A percentile compares a stretch with the other conserved stretches of the same genome.
Evolutionary conservation across 495 filamentous ascomycete genomes (phyloP).

Genomic region (Platismatia glauca): DNA sequence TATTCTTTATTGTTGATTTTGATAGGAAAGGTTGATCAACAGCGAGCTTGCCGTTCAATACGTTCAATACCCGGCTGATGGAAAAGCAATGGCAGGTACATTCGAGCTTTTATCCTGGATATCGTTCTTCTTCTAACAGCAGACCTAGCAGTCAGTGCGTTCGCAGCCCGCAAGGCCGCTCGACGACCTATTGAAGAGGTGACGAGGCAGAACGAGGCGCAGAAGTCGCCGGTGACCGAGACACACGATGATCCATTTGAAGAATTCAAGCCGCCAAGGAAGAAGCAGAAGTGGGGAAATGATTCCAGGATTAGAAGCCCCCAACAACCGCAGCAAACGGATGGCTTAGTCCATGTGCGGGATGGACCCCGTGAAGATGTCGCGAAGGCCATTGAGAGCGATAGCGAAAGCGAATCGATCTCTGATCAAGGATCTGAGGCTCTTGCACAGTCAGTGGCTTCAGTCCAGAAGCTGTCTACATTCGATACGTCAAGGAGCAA

Average conservation of each 20-base stretch:
- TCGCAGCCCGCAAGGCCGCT: conserved; percentile 15
- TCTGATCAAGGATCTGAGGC: not conserved
- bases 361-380: not conserved
- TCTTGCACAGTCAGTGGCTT: not conserved
- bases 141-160: conserved; percentile 13
- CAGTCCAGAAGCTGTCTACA: conserved; percentile 24
- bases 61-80: not conserved
- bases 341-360: not conserved
- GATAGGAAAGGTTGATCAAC: not conserved
- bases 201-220: not conserved
- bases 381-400: not conserved
- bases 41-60: not conserved
- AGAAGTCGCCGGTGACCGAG: not conserved
- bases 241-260: not conserved
- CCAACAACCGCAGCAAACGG: not conserved
- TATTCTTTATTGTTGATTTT: not conserved
- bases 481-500: conserved; percentile 24
- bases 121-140: not conserved
- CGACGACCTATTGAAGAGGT: not conserved
- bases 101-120: not conserved
- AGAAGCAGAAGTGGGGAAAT: not conserved
- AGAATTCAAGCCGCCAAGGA: not conserved
- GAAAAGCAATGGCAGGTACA: conserved; percentile 1
- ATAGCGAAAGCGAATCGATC: not conserved
- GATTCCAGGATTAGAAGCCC: not conserved